Base-by-base conservation (phyloP, 768 basidiomycete genomes). In the Suillus subluteus region DNA sequence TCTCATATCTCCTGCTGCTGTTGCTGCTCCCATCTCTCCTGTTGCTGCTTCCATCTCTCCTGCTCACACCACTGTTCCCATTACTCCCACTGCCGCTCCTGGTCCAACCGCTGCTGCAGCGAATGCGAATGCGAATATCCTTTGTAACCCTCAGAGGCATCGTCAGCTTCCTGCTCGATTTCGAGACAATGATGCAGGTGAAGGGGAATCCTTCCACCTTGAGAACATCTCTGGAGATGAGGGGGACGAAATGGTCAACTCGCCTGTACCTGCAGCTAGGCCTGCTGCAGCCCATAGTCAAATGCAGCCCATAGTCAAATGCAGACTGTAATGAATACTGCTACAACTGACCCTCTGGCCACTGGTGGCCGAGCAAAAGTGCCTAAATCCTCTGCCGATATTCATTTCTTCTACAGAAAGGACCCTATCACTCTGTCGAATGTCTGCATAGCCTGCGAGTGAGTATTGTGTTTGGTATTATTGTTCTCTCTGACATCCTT, bases 331-430 rank as follows among this genome's bases (percentile, higher is more conserved):
- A 52, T 26, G 50, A 52, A 23, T 52, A 52, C n/a, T 2, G 13
- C 50, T 1, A 52, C 4, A 52, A 52, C 50, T 52, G 50, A 52
- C 12, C 23, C 50, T 26, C 50, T 26, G 50, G 50, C 50, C 11
- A 52, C 50, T 30, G 15, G 26, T 52, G 26, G 50, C 50, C 15
- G 7, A 52, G 13, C 15, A 0, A 52, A 52, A 52, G 26, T 15
- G 8, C 50, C 26, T 52, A 30, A 16, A 30, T 52, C 50, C 50
- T 52, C 50, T 52, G 50, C 26, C 7, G 15, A 52, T 1, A 3
- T 52, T 52, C 15, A 52, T 52, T 52, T 52, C 50, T 52, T 52
- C 50, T 52, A 8, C 26, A 52, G 50, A 52, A 15, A 52, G 50
- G 50, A 52, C 50, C 26, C 50, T 16, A 1, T 3, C 26, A 52